These are phyloP conservation scores for Camellia granthamiana DNA, from an alignment of 148 eudicot species.

Conservation along the genomic window DNA sequence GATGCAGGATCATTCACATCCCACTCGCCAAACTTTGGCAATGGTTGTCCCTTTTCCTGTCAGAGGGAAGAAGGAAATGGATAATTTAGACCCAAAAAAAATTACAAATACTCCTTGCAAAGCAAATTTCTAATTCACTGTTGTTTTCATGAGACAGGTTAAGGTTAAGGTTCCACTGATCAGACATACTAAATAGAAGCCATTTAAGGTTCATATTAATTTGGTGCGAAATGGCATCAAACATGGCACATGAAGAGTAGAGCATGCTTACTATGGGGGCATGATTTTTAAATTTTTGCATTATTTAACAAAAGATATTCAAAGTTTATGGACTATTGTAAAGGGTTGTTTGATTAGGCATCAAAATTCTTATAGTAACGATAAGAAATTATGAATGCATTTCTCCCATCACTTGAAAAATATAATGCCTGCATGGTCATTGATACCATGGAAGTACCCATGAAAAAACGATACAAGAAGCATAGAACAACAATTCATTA, in stretches of 20 bases:
- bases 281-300: not conserved
- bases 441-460: not conserved
- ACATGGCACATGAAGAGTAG: not conserved
- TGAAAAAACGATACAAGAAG: not conserved
- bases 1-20: slow-evolving; percentile 93
- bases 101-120: not conserved
- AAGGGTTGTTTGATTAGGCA: not conserved
- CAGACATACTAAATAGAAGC: not conserved
- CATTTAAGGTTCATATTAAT: not conserved
- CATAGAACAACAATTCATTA: not conserved
- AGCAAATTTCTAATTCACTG: not conserved
- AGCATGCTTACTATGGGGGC: slow-evolving; percentile 3
- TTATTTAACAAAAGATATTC: not conserved
- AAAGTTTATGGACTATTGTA: not conserved
- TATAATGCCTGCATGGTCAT: not conserved
- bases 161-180: not conserved
- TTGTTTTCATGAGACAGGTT: not conserved
- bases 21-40: slow-evolving; percentile 97
- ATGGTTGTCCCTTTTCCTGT: slow-evolving; percentile 77
- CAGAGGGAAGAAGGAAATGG: slow-evolving; percentile 7
- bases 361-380: not conserved
- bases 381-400: not conserved
- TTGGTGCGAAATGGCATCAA: not conserved
- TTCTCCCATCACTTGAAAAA: not conserved
- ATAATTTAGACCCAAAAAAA: not conserved